These are phyloP conservation scores for Beauveria pseudobassiana DNA, from an alignment of 2,329 filamentous ascomycete genomes.

Conservation along the genomic window DNA sequence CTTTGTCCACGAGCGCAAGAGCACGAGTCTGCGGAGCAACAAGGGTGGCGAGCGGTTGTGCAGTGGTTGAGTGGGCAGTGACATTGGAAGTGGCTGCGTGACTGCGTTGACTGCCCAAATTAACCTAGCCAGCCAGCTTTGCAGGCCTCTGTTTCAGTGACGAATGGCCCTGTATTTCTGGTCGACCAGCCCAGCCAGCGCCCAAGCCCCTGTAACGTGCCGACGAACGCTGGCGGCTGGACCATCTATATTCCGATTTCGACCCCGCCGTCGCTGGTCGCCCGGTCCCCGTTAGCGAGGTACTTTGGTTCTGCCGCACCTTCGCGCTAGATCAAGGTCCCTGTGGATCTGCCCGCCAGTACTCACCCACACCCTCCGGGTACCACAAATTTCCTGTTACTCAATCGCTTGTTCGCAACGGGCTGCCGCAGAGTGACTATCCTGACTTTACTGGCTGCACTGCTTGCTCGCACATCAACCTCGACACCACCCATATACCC, in stretches of 20 bases:
- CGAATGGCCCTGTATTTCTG: not conserved
- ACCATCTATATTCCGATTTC: conserved; percentile 9
- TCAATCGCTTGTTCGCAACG: conserved; percentile 18
- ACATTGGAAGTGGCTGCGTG: not conserved
- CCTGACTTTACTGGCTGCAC: not conserved
- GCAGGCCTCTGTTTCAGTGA: not conserved
- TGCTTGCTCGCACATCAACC: not conserved
- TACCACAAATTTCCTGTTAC: conserved; percentile 34
- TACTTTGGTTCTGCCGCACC: conserved; percentile 10
- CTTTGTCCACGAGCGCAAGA: conserved; percentile 4
- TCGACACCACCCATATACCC: not conserved
- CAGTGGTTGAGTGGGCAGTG: not conserved
- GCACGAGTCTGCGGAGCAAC: conserved; percentile 10
- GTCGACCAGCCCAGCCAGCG: not conserved
- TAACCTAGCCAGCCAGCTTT: not conserved
- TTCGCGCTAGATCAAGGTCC: not conserved
- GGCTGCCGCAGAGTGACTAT: not conserved
- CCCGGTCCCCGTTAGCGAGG: conserved; percentile 10
- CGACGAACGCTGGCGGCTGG: conserved; percentile 4
- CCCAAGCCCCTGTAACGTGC: not conserved
- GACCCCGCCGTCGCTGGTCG: conserved; percentile 1
- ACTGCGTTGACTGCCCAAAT: not conserved
- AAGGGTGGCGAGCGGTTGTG: conserved; percentile 1
- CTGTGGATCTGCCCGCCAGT: conserved; percentile 6
- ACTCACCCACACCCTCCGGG: conserved; percentile 4